Conservation (phyloP, 1,139 yeast species). For the Kluyveromyces sp. region DNA sequence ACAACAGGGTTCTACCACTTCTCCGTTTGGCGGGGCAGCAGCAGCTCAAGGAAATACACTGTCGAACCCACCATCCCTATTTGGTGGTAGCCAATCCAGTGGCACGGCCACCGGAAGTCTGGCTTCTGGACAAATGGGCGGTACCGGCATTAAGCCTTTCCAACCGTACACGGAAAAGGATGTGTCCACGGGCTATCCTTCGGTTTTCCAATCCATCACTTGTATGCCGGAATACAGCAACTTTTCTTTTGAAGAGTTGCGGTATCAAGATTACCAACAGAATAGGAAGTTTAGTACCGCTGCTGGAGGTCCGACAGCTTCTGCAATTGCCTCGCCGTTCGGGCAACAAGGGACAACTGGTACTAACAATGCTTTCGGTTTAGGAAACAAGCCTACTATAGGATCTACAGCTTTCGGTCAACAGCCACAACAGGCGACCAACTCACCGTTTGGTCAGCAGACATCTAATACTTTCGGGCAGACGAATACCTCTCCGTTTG, state of each 20-base stretch:
- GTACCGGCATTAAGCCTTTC: conserved; percentile 68
- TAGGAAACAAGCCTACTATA: conserved; percentile 16
- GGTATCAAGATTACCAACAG: conserved; percentile 81
- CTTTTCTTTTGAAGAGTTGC: conserved; percentile 78
- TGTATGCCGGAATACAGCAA: conserved; percentile 87
- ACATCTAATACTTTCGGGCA: conserved; percentile 10
- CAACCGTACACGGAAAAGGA: conserved; percentile 69
- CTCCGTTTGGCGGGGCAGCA: conserved; percentile 24
- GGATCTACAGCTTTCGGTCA: conserved; percentile 29
- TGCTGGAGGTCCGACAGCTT: conserved; percentile 15
- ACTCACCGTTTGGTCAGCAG: conserved; percentile 22
- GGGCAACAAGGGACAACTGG: conserved; percentile 21
- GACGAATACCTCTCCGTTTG: conserved; percentile 22
- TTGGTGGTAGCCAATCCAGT: conserved; percentile 36
- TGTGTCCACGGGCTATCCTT: conserved; percentile 47
- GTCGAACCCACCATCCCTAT: conserved; percentile 20
- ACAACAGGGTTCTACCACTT: conserved; percentile 20
- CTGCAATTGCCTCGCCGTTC: conserved; percentile 30
- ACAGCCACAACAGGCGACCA: conserved; percentile 15
- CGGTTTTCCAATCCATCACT: conserved; percentile 64
- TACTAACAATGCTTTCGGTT: conserved; percentile 20
- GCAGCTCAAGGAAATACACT: conserved; percentile 13
- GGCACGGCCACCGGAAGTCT: conserved; percentile 27
- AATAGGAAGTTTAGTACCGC: conserved; percentile 42
- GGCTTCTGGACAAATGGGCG: conserved; percentile 45